These are phyloP conservation scores for Chaetomium globosum DNA, from an alignment of 2,329 filamentous ascomycete genomes.

Conservation along the genomic window DNA sequence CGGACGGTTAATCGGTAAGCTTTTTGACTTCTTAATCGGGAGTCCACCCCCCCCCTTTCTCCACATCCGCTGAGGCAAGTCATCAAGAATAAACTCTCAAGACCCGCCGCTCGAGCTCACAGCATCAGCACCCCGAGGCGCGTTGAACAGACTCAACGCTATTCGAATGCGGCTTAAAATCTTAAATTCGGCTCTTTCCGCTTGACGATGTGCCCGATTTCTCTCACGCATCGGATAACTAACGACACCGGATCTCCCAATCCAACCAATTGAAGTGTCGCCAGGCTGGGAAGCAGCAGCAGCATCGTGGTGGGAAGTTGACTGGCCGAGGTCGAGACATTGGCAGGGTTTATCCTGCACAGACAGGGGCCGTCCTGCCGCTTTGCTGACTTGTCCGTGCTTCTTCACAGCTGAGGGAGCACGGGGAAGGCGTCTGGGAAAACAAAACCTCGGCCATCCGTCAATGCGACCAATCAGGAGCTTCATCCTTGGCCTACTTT, in stretches of 20 bases:
- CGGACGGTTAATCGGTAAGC: no score
- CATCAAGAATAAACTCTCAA: no score
- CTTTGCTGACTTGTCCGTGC: conserved; percentile 27
- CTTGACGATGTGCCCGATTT: neutral
- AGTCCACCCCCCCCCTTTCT: neutral
- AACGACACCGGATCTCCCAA: neutral
- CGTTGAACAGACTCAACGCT: no score
- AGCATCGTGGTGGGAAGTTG: conserved; percentile 13
- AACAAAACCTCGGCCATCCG: conserved; percentile 35
- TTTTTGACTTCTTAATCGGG: no score
- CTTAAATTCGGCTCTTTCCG: neutral
- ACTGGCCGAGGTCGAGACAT: conserved; percentile 28
- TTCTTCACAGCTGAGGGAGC: conserved; percentile 27
- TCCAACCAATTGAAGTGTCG: conserved; percentile 15
- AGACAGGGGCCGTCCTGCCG: conserved; percentile 5
- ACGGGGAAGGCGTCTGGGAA: conserved; percentile 24
- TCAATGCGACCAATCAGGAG: conserved; percentile 32
- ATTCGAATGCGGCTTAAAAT: neutral
- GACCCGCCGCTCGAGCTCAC: no score
- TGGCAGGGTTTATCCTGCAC: conserved; percentile 17
- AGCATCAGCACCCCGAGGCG: neutral
- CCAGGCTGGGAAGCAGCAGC: neutral
- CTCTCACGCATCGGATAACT: neutral
- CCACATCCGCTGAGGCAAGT: no score
- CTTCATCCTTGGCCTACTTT: conserved; percentile 22